Base-by-base conservation (phyloP, 192 early-diverging fungal species). In the Podila clonocystis region DNA sequence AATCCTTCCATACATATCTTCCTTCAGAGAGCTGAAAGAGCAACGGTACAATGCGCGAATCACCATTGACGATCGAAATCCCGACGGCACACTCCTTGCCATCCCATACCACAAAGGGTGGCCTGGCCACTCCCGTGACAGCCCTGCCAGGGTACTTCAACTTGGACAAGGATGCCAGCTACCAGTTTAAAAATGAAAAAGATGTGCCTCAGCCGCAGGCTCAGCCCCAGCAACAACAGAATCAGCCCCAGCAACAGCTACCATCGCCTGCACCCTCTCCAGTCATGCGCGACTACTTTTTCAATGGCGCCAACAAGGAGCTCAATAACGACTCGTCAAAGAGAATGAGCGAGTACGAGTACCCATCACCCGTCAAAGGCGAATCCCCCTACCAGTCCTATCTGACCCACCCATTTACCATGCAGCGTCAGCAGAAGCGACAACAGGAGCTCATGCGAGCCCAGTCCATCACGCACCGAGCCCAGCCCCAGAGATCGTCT, bases 351-450 rank as follows among this genome's bases (percentile, higher is more conserved):
- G 62, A 69, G 48, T 76, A 70, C 41, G 74, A 70, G 48, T 76
- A 65, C 26, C 68, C 74, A 13, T 29, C 65, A 9, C 17, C 50
- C 7, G 22, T 33, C 34, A 75, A 68, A 48, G 67, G 9, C 28
- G 67, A 68, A 2, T 19, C 29, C 17, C 24, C 38, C 0, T 50
- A 66, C 9, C 68, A 65, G 12, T 58, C 68, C 11, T 70, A 70
- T 41, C 57, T 65, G 26, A 70, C 64, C 31, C 74, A 70, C 20
- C 74, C 74, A 3, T 76, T 70, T 30, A 70, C 62, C 0, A 67
- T 69, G 24, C 31, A 62, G 17, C 61, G 73, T 19, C 73, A 67
- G 50, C 73, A 67, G 50, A 57, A 55, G 52, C 52, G 58, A 31
- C 33, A 63, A 4, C 67, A 68, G 38, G 67, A 69, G 19, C 52